Evolutionary conservation across 305 asterid species (phyloP).

Genomic region (Fraxinus paxiana): DNA sequence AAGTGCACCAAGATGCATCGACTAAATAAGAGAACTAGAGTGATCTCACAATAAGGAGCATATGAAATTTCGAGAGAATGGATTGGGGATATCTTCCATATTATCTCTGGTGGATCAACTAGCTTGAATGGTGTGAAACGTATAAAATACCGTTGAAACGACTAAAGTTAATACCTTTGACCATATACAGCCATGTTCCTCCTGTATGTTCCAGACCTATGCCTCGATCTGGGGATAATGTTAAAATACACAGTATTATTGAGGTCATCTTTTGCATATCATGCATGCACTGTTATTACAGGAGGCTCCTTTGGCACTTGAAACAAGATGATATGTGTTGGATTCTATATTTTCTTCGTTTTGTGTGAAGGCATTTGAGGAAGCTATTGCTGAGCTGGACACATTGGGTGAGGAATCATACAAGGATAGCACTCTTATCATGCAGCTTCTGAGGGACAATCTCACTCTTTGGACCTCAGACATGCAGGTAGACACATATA

Average conservation of each 20-base stretch:
- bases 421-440: conserved; percentile 67
- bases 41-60: background rate
- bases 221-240: background rate
- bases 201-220: background rate
- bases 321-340: background rate
- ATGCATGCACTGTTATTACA: background rate
- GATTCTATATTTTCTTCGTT: background rate
- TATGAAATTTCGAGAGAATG: background rate
- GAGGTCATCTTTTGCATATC: background rate
- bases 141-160: conserved; percentile 3
- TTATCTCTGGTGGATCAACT: background rate
- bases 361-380: conserved; percentile 52
- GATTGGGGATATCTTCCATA: background rate
- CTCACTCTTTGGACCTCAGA: conserved; percentile 68
- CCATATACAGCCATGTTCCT: background rate
- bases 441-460: conserved; percentile 67
- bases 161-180: conserved; percentile 3
- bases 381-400: conserved; percentile 64
- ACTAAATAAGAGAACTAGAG: conserved; percentile 3
- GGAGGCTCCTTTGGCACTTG: background rate
- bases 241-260: background rate
- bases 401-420: conserved; percentile 61
- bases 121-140: background rate
- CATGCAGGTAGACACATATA: conserved; percentile 43
- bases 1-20: background rate